phyloP scores from a whole-genome alignment of 768 basidiomycete genomes.

The Tulasnella sp. region DNA sequence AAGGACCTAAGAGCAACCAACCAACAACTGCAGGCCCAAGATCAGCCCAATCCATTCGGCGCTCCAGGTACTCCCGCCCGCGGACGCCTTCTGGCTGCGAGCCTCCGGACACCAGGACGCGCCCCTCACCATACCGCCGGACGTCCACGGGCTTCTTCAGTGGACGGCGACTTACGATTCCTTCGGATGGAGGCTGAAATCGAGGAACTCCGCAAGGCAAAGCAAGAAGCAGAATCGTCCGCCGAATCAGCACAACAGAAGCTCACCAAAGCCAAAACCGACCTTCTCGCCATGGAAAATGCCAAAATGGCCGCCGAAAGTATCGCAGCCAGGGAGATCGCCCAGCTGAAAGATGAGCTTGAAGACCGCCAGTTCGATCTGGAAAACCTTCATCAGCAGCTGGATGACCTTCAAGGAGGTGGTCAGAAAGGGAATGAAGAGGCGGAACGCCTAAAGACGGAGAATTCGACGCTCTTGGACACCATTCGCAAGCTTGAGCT shows the following conservation, averaged over 20 bases:
- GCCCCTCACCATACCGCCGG: neutral
- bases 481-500: constrained; percentile 7
- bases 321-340: constrained; percentile 14
- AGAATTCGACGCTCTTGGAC: neutral
- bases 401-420: neutral
- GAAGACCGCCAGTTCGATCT: constrained; percentile 11
- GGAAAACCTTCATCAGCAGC: constrained; percentile 1
- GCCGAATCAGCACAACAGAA: neutral
- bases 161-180: neutral
- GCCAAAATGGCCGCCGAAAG: constrained; percentile 15
- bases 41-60: neutral
- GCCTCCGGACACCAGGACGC: neutral
- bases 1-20: no score
- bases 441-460: neutral
- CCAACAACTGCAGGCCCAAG: neutral
- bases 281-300: constrained; percentile 18
- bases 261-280: constrained; percentile 2
- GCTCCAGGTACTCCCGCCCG: neutral
- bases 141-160: constrained; percentile 10
- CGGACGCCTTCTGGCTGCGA: neutral
- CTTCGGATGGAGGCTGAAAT: constrained; percentile 11
- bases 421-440: neutral
- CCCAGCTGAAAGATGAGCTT: constrained; percentile 10
- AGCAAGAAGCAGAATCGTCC: neutral
- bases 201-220: constrained; percentile 5